Base-by-base conservation (phyloP, 2,329 filamentous ascomycete genomes). In the Sporothrix inflata region DNA sequence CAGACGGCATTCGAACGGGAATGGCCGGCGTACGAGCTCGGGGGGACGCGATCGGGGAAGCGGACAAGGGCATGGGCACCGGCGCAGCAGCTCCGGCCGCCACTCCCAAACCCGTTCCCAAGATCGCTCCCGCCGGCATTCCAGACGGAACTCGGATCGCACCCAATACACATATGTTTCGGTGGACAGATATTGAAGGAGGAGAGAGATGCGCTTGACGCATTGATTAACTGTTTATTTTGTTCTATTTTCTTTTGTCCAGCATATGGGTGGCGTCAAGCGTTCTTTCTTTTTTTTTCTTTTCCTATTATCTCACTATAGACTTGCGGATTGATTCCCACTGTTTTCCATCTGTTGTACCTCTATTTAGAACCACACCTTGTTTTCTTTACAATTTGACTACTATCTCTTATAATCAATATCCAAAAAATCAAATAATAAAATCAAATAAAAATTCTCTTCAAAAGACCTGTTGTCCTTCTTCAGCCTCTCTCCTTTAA, bases 241-340 rank as follows among this genome's bases (percentile, higher is more conserved):
- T 47, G 16, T 49, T 21, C 21, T 6, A 9, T n/a, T 38, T 8
- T 24, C 49, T 42, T 40, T 69, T n/a, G 6, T 21, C 16, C 49
- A 30, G 66, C 66, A 69, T 69, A 27, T 45, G 49, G 40, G 47
- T 27, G 66, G 66, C 49, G 66, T 55, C 34, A 21, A 42, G 30
- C n/a, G 51, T 24, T 53, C 19, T 60, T 67, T 34, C 30, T 60
- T 16, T 47, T 24, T 38, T 19, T n/a, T 38, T 40, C 24, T 5
- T 53, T 19, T 9, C 12, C 4, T 34, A 34, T 34, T 27, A 1
- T 53, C 24, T 21, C 49, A n/a, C 21, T 47, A 47, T 47, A 47
- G 63, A 67, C 42, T n/a, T 49, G 63, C 63, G 21, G 12, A 12
- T 45, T 45, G 47, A 45, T 45, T 65, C 38, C 55, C 60, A 65